phyloP scores from a whole-genome alignment of 352 stramenopile species.

The Pilasporangium apinafurcum region DNA sequence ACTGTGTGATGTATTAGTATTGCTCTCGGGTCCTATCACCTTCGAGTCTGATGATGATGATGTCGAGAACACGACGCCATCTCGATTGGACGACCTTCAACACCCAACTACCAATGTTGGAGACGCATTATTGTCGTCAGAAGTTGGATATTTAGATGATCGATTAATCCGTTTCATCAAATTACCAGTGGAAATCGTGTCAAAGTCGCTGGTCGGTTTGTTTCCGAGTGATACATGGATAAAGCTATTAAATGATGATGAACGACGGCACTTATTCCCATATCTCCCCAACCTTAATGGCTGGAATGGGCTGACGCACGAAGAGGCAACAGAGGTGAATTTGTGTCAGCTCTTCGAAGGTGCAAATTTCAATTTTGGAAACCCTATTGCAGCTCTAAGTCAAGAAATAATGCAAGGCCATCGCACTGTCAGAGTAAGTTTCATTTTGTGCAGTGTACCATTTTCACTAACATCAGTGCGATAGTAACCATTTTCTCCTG shows the following conservation, averaged over 20 bases:
- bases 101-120: neutral
- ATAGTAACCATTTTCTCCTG: too few relatives aligned
- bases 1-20: too few relatives aligned
- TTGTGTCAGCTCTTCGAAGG: too few relatives aligned
- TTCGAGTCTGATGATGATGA: neutral
- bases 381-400: too few relatives aligned
- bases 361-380: too few relatives aligned
- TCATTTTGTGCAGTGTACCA: too few relatives aligned
- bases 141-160: neutral
- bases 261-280: neutral
- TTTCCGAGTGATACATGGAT: neutral
- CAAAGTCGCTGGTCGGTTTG: neutral
- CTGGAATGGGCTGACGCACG: neutral
- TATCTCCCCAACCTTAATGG: neutral
- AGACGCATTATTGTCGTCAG: neutral
- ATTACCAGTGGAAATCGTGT: neutral
- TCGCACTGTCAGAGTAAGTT: too few relatives aligned
- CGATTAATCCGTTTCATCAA: neutral
- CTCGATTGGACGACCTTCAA: too few relatives aligned
- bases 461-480: too few relatives aligned
- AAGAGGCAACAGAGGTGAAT: neutral
- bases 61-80: too few relatives aligned
- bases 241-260: neutral
- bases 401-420: too few relatives aligned
- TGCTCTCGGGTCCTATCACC: neutral